Evolutionary conservation across 306 rosid genomes (phyloP).

Genomic region (Vachellia pachyceras): DNA sequence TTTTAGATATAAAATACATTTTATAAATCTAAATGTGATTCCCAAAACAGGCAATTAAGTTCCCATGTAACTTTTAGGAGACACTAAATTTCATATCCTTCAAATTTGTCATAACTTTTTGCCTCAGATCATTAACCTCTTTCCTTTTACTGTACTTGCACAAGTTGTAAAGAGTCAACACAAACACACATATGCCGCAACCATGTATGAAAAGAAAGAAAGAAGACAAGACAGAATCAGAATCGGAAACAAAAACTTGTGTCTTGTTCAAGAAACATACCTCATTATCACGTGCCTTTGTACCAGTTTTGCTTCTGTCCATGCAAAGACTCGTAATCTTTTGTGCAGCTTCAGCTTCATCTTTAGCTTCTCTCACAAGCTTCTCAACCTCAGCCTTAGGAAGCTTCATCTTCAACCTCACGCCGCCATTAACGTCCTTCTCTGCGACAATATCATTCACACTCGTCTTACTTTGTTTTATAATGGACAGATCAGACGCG

Average conservation of each 20-base stretch:
- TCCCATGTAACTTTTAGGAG: background rate
- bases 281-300: constrained; percentile 56
- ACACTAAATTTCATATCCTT: background rate
- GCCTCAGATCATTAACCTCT: background rate
- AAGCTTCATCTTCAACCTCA: constrained; percentile 72
- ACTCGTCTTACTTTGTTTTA: constrained; percentile 47
- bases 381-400: constrained; percentile 79
- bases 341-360: constrained; percentile 72
- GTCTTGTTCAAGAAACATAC: constrained; percentile 22
- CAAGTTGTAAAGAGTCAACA: background rate
- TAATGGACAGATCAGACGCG: constrained; percentile 65
- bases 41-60: no score
- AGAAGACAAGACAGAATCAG: background rate
- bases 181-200: background rate
- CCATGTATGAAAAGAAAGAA: background rate
- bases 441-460: background rate
- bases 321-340: constrained; percentile 69
- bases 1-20: no score
- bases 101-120: background rate
- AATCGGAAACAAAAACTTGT: background rate
- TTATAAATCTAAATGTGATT: no score
- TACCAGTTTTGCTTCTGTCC: constrained; percentile 22
- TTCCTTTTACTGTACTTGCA: background rate
- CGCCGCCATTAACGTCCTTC: constrained; percentile 29
- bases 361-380: constrained; percentile 63